Conservation (phyloP, 345 rosid species). For the Pelargonium nanum region DNA sequence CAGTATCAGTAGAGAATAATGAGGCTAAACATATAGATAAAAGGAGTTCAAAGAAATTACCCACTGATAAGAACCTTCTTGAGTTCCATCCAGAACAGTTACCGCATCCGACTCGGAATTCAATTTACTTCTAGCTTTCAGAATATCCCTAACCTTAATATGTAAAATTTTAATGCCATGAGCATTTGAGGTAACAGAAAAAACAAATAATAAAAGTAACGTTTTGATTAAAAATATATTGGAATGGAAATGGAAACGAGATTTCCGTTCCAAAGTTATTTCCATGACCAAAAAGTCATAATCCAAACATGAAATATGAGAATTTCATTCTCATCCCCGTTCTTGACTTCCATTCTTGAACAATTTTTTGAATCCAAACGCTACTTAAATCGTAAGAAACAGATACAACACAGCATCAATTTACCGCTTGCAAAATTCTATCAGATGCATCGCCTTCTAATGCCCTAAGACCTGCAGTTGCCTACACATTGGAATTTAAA, state of each 20-base stretch:
- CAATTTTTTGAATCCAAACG: neutral
- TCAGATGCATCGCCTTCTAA: conserved; percentile 73
- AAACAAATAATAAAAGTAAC: neutral
- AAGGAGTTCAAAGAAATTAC: conserved; percentile 32
- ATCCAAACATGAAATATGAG: too few relatives aligned
- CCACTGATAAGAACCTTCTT: conserved; percentile 98
- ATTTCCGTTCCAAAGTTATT: too few relatives aligned
- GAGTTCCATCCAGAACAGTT: conserved; percentile 80
- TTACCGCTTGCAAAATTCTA: conserved; percentile 77
- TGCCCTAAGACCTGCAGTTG: conserved; percentile 93
- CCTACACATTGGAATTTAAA: conserved; percentile 33
- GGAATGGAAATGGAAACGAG: too few relatives aligned
- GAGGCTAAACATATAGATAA: neutral
- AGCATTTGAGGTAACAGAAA: conserved; percentile 4
- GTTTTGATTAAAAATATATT: neutral
- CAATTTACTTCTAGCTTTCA: conserved; percentile 66
- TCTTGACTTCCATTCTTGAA: too few relatives aligned
- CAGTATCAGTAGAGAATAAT: neutral
- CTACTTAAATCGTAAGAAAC: neutral
- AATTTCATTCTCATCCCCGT: too few relatives aligned
- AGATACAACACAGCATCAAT: conserved; percentile 10
- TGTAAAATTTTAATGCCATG: conserved; percentile 12
- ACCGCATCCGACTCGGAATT: conserved; percentile 55
- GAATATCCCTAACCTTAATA: conserved; percentile 70
- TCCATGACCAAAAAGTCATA: too few relatives aligned